Percentiles rank a stretch among this genome's conserved stretches.
These are phyloP conservation scores for Backusella liffmaniae DNA, from an alignment of 192 early-diverging fungal genomes.

Conservation along the genomic window DNA sequence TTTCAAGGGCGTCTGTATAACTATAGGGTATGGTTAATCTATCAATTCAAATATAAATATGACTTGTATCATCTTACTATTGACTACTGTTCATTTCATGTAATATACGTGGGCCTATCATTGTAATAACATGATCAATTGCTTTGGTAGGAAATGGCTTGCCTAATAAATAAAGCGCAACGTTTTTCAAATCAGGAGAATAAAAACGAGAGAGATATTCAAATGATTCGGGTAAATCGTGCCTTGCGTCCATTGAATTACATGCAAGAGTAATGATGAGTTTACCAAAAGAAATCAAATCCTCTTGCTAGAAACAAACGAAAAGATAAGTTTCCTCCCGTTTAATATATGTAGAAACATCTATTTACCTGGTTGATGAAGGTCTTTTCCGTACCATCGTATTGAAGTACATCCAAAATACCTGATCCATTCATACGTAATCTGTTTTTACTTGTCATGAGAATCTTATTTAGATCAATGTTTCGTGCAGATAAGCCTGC, in stretches of 20 bases:
- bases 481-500: conserved; percentile 76
- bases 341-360: neutral
- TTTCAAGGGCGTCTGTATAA: conserved; percentile 34
- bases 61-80: conserved; percentile 30
- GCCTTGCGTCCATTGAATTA: conserved; percentile 62
- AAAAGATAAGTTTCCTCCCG: neutral
- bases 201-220: conserved; percentile 75
- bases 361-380: conserved; percentile 56
- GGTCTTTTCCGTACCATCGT: conserved; percentile 61
- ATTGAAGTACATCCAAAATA: conserved; percentile 71
- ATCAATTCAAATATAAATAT: neutral
- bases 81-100: conserved; percentile 78
- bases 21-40: neutral
- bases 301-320: conserved; percentile 66
- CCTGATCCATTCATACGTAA: conserved; percentile 73
- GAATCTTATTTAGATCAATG: conserved; percentile 81
- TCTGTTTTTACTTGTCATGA: conserved; percentile 84
- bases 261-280: conserved; percentile 77
- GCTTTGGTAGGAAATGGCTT: conserved; percentile 72
- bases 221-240: conserved; percentile 74
- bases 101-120: conserved; percentile 74
- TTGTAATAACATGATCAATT: conserved; percentile 75
- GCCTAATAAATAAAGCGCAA: conserved; percentile 75
- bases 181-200: conserved; percentile 80
- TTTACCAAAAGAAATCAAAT: conserved; percentile 79